Evolutionary conservation across 2,329 filamentous ascomycete species (phyloP).

Genomic region (Pseudogymnoascus sp.): DNA sequence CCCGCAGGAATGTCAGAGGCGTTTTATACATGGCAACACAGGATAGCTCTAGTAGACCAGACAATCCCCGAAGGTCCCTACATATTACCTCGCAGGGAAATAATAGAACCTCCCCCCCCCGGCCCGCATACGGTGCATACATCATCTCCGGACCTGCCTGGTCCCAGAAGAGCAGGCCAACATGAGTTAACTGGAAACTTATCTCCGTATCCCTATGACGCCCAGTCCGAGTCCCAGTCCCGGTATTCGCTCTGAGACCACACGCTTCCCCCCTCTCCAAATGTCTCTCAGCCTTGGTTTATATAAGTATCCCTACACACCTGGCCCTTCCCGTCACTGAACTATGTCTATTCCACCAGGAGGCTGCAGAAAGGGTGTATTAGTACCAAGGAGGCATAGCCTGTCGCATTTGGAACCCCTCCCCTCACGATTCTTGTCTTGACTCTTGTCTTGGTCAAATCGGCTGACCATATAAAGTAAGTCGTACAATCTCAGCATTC

Average conservation of each 20-base stretch:
- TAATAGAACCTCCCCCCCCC: not conserved
- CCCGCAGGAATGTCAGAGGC: not conserved
- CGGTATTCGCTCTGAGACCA: not conserved
- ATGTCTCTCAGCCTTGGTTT: not conserved
- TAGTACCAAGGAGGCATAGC: slow-evolving; percentile 5
- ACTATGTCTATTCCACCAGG: not conserved
- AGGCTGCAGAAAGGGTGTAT: not conserved
- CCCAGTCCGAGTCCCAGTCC: not conserved
- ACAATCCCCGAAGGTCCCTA: not conserved
- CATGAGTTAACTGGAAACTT: not conserved
- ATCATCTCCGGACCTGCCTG: not conserved
- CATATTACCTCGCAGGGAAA: not conserved
- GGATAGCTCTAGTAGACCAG: not conserved
- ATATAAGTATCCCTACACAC: slow-evolving; percentile 7
- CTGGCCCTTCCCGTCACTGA: not conserved
- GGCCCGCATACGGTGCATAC: not conserved
- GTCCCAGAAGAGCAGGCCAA: not conserved
- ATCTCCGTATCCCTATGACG: slow-evolving; percentile 4
- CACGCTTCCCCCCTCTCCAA: not conserved
- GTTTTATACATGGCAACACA: not conserved
- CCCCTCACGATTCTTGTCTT: not conserved
- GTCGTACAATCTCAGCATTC: not conserved
- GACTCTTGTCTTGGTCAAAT: not conserved
- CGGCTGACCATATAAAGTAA: slow-evolving; percentile 1
- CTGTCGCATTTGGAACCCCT: not conserved